Evolutionary conservation across 371 early-diverging fungal genomes (phyloP).

Genomic region (Funneliformis caledonium): DNA sequence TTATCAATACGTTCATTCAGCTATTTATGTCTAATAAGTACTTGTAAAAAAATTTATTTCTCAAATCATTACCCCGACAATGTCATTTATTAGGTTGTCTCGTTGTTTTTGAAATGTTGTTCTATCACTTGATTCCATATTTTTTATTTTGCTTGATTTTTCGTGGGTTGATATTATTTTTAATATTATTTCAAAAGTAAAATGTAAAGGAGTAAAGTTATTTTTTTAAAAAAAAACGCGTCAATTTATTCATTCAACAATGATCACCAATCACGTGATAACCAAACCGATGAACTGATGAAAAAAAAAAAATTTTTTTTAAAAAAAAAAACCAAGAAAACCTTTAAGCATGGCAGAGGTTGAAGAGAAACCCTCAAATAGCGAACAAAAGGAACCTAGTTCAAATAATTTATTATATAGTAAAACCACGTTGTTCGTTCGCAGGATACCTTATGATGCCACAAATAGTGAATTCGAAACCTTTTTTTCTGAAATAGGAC

Average conservation of each 20-base stretch:
- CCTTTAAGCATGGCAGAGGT: neutral
- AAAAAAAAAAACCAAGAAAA: neutral
- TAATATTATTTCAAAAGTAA: no score
- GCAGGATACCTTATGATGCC: constrained; percentile 81
- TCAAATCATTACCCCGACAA: constrained; percentile 13
- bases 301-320: neutral
- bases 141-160: neutral
- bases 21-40: neutral
- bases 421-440: constrained; percentile 80
- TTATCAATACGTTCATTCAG: neutral
- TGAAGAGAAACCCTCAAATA: neutral
- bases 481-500: constrained; percentile 90
- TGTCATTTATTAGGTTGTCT: constrained; percentile 29
- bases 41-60: no score
- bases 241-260: no score
- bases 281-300: no score
- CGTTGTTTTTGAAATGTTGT: constrained; percentile 29
- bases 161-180: neutral
- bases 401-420: neutral
- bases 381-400: neutral
- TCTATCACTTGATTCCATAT: constrained; percentile 9
- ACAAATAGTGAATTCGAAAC: constrained; percentile 80
- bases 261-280: no score
- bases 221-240: no score
- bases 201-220: no score